phyloP scores from a whole-genome alignment of 352 stramenopile genomes.

The Pythium periplocum region DNA sequence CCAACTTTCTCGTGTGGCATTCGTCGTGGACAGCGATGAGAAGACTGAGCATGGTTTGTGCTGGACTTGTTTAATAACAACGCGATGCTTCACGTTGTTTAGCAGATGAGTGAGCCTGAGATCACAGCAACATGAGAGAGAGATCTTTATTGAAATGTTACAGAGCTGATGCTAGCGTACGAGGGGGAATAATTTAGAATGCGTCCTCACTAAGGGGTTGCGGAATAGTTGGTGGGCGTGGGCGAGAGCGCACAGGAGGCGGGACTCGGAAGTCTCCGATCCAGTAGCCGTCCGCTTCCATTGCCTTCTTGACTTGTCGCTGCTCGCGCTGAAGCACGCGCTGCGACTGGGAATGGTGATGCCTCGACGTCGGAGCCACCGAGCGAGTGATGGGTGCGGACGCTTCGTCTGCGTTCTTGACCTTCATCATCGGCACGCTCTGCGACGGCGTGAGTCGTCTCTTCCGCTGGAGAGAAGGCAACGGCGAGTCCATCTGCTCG shows the following conservation, averaged over 20 bases:
- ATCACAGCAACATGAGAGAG: no score
- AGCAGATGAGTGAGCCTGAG: no score
- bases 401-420: conserved; percentile 8
- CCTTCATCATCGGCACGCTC: conserved; percentile 6
- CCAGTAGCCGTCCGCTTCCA: conserved; percentile 71
- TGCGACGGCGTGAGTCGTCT: conserved; percentile 15
- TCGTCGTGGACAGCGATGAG: no score
- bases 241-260: conserved; percentile 32
- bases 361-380: conserved; percentile 22
- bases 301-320: conserved; percentile 46
- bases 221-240: no score
- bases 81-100: no score
- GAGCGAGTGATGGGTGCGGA: conserved; percentile 13
- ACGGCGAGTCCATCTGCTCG: neutral
- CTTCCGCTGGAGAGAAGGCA: conserved; percentile 14
- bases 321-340: conserved; percentile 13
- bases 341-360: conserved; percentile 20
- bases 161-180: no score
- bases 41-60: no score
- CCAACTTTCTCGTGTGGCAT: no score
- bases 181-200: no score
- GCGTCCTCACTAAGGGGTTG: no score
- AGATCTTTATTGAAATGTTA: no score
- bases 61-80: no score
- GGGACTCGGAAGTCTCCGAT: conserved; percentile 66